Conservation (phyloP, 257 asterid genomes). For the Dorcoceras hygrometricum region DNA sequence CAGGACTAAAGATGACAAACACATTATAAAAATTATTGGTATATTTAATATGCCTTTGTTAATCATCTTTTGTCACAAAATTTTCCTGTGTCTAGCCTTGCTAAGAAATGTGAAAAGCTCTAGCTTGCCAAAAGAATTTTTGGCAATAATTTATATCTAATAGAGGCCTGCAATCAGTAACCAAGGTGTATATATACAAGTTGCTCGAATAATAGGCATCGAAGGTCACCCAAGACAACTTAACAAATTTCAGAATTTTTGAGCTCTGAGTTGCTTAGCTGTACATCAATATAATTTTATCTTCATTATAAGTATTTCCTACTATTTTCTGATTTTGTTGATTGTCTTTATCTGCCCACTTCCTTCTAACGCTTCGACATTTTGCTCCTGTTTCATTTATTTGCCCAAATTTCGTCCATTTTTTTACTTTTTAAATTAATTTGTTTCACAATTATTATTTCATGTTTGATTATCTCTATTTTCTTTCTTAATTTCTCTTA, state of each 20-base stretch:
- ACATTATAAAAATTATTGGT: not conserved
- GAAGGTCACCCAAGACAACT: too few relatives aligned
- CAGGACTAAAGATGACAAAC: not conserved
- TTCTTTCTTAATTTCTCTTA: slow-evolving; percentile 14
- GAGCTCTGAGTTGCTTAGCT: not conserved
- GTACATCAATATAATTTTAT: too few relatives aligned
- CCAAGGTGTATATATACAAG: too few relatives aligned
- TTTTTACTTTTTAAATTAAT: not conserved
- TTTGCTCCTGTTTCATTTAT: slow-evolving; percentile 3
- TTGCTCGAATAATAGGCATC: too few relatives aligned
- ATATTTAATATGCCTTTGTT: slow-evolving; percentile 6
- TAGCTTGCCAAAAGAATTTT: too few relatives aligned
- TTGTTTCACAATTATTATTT: slow-evolving; percentile 1
- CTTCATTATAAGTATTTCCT: not conserved
- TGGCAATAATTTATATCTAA: not conserved
- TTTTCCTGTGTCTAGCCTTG: slow-evolving; percentile 5
- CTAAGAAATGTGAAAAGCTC: not conserved
- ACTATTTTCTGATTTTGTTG: not conserved
- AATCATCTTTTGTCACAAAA: slow-evolving; percentile 10
- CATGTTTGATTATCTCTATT: slow-evolving; percentile 9
- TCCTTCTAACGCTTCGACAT: not conserved
- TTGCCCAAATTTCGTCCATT: slow-evolving; percentile 8
- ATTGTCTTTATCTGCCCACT: not conserved
- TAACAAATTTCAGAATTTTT: too few relatives aligned
- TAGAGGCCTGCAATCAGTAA: not conserved